Evolutionary conservation across 1,139 yeast species (phyloP), one percentile per base, ranked within the genome.

Genomic region (Yamadazyma kanchanaburiensis): DNA sequence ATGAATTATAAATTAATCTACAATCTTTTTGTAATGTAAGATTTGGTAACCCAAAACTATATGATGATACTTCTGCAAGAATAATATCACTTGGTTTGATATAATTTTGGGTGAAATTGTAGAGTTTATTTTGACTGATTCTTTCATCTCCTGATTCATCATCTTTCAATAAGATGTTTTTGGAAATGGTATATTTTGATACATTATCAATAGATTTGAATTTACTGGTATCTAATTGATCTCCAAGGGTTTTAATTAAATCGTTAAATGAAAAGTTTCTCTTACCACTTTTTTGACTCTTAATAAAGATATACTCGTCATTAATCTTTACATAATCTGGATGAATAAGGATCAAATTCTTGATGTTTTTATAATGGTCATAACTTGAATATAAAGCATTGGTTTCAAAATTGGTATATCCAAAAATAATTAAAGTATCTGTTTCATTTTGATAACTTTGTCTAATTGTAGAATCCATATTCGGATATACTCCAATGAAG

Each of bases 51-150:
- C 80, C 84, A 58, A 85, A 85, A 52, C 80, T 74, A 53, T 83
- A 74, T 2, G 95, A 77, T 35, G 95, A 87, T 5, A 91, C 82
- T 45, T 88, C 96, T 26, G 77, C 69, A 24, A 87, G 67, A 10
- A 87, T 51, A 15, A 80, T 65, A 51, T 86, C 95, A 43, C 76
- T 69, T 18, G 79, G 76, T 45, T 65, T 60, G 24, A 85, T 49
- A 40, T 62, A 60, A 5, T 28, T 22, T 37, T 56, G 55, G 40
- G 57, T 50, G 33, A 56, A 59, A 32, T 61, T 64, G 30, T 52
- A 47, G 33, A 64, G 43, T 33, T 49, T 36, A 22, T 50, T 43
- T 48, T 56, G 58, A 12, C 53, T 55, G 22, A 64, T 48, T 32
- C 40, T 36, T 6, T 15, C 22, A 12, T 25, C 30, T 7, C 53